Conservation (phyloP, 345 rosid species). For the Capsella bursapastoris region DNA sequence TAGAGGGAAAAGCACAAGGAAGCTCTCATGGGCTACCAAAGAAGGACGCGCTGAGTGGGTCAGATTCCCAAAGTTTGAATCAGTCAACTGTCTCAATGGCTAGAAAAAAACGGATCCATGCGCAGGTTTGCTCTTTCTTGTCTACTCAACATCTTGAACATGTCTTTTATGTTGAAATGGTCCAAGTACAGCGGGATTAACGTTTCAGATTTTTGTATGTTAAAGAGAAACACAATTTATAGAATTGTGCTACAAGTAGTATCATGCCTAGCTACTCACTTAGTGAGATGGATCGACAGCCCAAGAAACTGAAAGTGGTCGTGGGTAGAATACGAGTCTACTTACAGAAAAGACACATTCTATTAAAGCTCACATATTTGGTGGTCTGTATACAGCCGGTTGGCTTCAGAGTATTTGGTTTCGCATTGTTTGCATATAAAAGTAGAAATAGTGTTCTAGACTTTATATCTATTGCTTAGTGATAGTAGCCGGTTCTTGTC, state of each 20-base stretch:
- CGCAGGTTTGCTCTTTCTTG: conserved; percentile 67
- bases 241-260: conserved; percentile 4
- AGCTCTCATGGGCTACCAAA: conserved; percentile 75
- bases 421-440: conserved; percentile 2
- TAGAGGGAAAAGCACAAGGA: conserved; percentile 67
- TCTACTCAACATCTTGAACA: conserved; percentile 25
- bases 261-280: conserved; percentile 6
- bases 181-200: conserved; percentile 6
- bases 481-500: conserved; percentile 4
- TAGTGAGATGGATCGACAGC: conserved; percentile 22
- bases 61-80: conserved; percentile 74
- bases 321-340: conserved; percentile 4
- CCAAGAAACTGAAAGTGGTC: not conserved
- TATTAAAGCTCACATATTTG: not conserved
- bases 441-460: conserved; percentile 8
- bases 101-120: conserved; percentile 87
- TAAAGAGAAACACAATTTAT: not conserved
- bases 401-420: conserved; percentile 11
- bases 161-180: conserved; percentile 16
- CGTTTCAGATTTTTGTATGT: not conserved
- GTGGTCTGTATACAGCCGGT: conserved; percentile 7
- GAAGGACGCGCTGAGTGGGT: conserved; percentile 67
- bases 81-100: conserved; percentile 73
- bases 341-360: not conserved
- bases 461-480: conserved; percentile 20